phyloP scores from a whole-genome alignment of 805 yeast genomes.

The Suhomyces kilbournensis region DNA sequence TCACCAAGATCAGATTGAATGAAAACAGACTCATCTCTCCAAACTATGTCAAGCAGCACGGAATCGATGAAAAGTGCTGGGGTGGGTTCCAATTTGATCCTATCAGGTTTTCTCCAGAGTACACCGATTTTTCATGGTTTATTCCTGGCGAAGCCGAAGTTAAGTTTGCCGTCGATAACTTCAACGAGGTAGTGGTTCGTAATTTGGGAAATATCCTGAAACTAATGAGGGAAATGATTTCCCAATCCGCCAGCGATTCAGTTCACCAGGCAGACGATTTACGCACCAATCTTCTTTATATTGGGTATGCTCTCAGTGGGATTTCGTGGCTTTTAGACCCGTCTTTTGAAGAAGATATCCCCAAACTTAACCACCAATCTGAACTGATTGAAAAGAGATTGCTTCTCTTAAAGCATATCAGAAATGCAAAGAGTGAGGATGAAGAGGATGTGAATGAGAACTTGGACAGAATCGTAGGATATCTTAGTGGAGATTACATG shows the following conservation, averaged over 20 bases:
- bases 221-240: conserved; percentile 22
- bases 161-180: conserved; percentile 57
- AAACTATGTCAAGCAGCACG: conserved; percentile 33
- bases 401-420: conserved; percentile 28
- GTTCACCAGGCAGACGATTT: conserved; percentile 49
- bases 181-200: conserved; percentile 45
- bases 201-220: conserved; percentile 43
- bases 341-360: conserved; percentile 50
- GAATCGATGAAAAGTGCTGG: conserved; percentile 58
- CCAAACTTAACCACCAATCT: conserved; percentile 29
- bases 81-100: conserved; percentile 67
- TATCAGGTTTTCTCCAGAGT: conserved; percentile 45
- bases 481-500: conserved; percentile 14
- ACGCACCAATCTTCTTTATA: conserved; percentile 51
- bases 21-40: conserved; percentile 57
- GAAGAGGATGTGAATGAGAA: conserved; percentile 30
- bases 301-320: conserved; percentile 67
- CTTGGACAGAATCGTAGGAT: conserved; percentile 30
- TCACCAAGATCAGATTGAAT: conserved; percentile 56
- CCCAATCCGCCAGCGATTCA: conserved; percentile 13
- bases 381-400: conserved; percentile 36
- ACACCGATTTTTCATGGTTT: conserved; percentile 70
- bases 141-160: conserved; percentile 58
- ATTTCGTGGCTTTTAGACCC: conserved; percentile 72
- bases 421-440: conserved; percentile 25